These are phyloP conservation scores for Blastobotrys raffinosifermentans DNA, from an alignment of 1,139 yeast genomes.

Conservation along the genomic window DNA sequence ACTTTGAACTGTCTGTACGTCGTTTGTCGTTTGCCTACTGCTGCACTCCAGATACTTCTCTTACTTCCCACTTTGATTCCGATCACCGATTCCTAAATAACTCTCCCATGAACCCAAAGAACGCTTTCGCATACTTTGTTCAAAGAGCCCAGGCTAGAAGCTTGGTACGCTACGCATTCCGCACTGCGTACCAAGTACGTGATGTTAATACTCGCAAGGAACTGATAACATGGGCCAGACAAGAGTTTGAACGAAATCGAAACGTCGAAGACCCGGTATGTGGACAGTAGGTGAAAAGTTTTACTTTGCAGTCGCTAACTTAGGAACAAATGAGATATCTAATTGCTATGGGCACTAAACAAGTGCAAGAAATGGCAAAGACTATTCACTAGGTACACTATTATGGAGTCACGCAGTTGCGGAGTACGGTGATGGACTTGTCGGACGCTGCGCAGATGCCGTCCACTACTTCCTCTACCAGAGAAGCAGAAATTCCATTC, in stretches of 20 bases:
- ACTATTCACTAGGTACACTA: background rate
- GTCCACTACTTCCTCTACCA: conserved; percentile 24
- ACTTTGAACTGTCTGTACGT: too few species aligned
- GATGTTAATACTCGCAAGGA: conserved; percentile 26
- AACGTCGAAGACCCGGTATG: conserved; percentile 27
- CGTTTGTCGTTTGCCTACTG: conserved; percentile 4
- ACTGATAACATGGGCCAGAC: conserved; percentile 32
- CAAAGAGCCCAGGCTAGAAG: conserved; percentile 26
- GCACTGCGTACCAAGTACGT: conserved; percentile 26
- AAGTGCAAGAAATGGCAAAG: conserved; percentile 10
- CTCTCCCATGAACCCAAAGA: conserved; percentile 1
- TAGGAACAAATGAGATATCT: conserved; percentile 28
- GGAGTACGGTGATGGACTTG: conserved; percentile 14
- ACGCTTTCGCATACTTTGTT: conserved; percentile 1
- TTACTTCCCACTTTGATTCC: too few species aligned
- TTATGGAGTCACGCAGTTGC: conserved; percentile 2
- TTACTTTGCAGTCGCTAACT: background rate
- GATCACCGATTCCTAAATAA: too few species aligned
- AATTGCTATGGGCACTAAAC: conserved; percentile 32
- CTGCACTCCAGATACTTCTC: too few species aligned
- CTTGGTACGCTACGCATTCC: conserved; percentile 31
- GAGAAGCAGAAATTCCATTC: conserved; percentile 14
- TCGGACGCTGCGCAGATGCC: conserved; percentile 19
- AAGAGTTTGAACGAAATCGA: conserved; percentile 30
- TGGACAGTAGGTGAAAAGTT: background rate